phyloP scores from a whole-genome alignment of 2,329 filamentous ascomycete genomes.

The Colletotrichum camelliae region DNA sequence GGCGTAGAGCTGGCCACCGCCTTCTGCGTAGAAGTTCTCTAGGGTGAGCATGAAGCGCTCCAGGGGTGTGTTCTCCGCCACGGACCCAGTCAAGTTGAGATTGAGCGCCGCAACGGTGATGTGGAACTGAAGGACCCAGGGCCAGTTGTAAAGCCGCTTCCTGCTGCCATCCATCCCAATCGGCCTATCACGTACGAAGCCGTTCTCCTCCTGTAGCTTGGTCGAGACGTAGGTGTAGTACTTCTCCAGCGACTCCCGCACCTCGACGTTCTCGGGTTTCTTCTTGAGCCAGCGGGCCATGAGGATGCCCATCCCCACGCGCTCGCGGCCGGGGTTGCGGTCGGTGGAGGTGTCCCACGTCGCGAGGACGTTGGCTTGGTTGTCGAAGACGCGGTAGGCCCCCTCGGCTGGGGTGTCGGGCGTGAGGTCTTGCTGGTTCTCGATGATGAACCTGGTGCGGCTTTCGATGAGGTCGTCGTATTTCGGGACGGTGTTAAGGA shows the following conservation, averaged over 20 bases:
- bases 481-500: not conserved
- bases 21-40: conserved; percentile 1
- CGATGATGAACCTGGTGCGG: conserved; percentile 7
- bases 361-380: not conserved
- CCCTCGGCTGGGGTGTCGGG: not conserved
- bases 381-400: conserved; percentile 12
- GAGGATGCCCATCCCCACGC: conserved; percentile 16
- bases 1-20: not conserved
- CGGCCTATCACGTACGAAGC: not conserved
- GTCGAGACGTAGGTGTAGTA: conserved; percentile 14
- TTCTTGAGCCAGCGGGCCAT: conserved; percentile 7
- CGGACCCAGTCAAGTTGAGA: not conserved
- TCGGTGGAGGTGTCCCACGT: not conserved
- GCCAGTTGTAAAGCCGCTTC: conserved; percentile 15
- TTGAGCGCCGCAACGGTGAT: not conserved
- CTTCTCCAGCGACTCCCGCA: not conserved
- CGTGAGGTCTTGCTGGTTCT: not conserved
- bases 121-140: conserved; percentile 12
- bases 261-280: not conserved
- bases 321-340: conserved; percentile 15
- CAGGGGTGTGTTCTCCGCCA: not conserved
- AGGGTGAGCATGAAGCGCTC: conserved; percentile 5
- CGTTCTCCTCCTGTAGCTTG: not conserved
- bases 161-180: not conserved
- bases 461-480: not conserved